Evolutionary conservation across 257 asterid genomes (phyloP).

Genomic region (Nicotiana tomentosiformis): DNA sequence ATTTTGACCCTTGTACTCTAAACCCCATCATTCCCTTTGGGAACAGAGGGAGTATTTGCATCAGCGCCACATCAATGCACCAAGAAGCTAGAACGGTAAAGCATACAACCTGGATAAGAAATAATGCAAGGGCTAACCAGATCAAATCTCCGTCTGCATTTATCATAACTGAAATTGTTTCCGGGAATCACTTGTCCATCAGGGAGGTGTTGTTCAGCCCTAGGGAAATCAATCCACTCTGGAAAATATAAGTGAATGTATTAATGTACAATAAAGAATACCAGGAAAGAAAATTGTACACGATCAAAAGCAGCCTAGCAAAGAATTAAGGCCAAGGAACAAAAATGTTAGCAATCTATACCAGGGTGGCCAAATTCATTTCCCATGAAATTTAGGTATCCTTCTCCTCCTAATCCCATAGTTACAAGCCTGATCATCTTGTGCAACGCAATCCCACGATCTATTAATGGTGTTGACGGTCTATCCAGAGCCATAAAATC

Average conservation of each 20-base stretch:
- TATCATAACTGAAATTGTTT: constrained; percentile 76
- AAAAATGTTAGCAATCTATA: constrained; percentile 22
- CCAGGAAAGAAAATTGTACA: not conserved
- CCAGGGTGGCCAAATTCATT: constrained; percentile 99
- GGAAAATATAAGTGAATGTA: constrained; percentile 15
- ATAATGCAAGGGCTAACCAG: constrained; percentile 44
- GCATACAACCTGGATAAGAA: not conserved
- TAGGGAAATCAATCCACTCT: constrained; percentile 99
- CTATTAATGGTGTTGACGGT: constrained; percentile 81
- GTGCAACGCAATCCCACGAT: constrained; percentile 98
- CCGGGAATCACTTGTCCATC: constrained; percentile 71
- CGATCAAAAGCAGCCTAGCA: not conserved
- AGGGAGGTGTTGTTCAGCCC: constrained; percentile 75
- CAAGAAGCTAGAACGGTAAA: not conserved
- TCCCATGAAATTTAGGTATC: constrained; percentile 98
- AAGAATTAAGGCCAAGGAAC: constrained; percentile 1
- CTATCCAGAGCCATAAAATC: constrained; percentile 97
- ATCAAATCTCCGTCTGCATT: constrained; percentile 96
- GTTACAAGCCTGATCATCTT: constrained; percentile 97
- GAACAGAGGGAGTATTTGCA: not conserved
- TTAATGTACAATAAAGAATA: not conserved
- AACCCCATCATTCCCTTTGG: not conserved
- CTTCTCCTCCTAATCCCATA: constrained; percentile 99
- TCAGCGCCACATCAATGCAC: not conserved
- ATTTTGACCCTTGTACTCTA: not conserved